Base-by-base conservation (phyloP, 2,329 filamentous ascomycete genomes). In the Thelonectria discophora region DNA sequence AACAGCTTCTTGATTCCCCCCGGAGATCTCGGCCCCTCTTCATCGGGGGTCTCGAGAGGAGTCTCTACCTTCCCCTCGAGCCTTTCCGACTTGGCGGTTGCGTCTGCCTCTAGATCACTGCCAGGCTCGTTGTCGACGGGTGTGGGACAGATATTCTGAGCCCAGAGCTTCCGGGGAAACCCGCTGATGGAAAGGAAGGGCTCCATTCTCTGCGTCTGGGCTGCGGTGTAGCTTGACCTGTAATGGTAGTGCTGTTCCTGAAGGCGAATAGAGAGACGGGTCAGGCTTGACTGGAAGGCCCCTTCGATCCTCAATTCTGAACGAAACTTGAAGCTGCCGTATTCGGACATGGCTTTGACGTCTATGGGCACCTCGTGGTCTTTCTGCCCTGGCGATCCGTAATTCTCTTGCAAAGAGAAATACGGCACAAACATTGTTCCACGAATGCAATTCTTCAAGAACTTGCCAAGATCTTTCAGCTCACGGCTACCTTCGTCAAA, bases 341-440 rank as follows among this genome's bases (percentile, higher is more conserved):
- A 5, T 10, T 17, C 24, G 18, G 27, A 46, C 51, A 54, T 54
- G 7, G 10, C 17, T 11, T 54, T 18, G 12, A 54, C 46, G 3
- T 24, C 46, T 3, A 54, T 54, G 2, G 40, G 40, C n/a, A 54
- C 40, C 15, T 54, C 51, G 18, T 46, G 40, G 13, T 45, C 43
- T 18, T 20, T 54, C 30, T 46, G 39, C 13, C 45, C 40, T 12
- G 39, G 51, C 4, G 40, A 45, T 2, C 32, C 20, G 13, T 54
- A 54, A 10, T 54, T 46, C 40, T 54, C 51, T 30, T 54, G 51
- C 18, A 54, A 24, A 24, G n/a, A 54, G 40, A 54, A 54, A 43
- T 34, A 46, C 15, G 40, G 51, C 30, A 45, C 20, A 10, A 54
- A 45, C 9, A 13, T 54, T 3, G 20, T 30, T 5, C 48, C 48